Evolutionary conservation across 352 stramenopile species (phyloP), one percentile per base, ranked within the genome.

Genomic region (Phytopythium kandeliae): DNA sequence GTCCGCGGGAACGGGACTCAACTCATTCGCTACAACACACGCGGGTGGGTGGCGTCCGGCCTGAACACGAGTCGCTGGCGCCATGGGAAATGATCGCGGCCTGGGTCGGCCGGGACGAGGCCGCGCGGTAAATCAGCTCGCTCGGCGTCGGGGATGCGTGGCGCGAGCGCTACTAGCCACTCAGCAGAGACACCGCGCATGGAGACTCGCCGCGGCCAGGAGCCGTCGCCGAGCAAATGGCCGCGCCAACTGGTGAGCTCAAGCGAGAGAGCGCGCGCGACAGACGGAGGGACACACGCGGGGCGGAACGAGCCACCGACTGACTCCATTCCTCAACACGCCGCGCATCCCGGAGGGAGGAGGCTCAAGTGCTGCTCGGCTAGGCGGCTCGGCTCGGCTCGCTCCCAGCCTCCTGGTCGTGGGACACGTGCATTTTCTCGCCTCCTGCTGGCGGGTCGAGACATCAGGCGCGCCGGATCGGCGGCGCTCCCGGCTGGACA

Each of bases 1-100:
- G 17, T 13, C 17, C 36, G n/a, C 25, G n/a, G 6, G 25, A 42
- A 9, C 25, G n/a, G 6, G 25, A 42, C 36, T 13, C 4, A n/a
- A 22, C 40, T 46, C 40, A 46, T 46, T 46, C 40, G 21, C 40
- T 22, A 46, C 40, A 46, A 46, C 40, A 19, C 19, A n/a, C n/a
- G n/a, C n/a, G n/a, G n/a, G 12, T 12, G 40, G 40, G 22, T 46
- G 40, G 22, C 25, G 25, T 22, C 40, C 5, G 13, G 22, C 21
- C 40, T 17, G 40, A 21, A 46, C 40, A 25, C 12, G 21, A 21
- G n/a, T 1, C 19, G 19, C n/a, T 3, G 7, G 4, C 7, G 15
- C 19, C 22, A 11, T 28, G 21, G 40, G 22, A 46, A 17, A n/a
- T 11, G 40, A 31, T 13, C 22, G 21, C 25, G 6, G 21, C 10